Evolutionary conservation across 352 stramenopile genomes (phyloP).

Genomic region (Thraustotheca clavata): DNA sequence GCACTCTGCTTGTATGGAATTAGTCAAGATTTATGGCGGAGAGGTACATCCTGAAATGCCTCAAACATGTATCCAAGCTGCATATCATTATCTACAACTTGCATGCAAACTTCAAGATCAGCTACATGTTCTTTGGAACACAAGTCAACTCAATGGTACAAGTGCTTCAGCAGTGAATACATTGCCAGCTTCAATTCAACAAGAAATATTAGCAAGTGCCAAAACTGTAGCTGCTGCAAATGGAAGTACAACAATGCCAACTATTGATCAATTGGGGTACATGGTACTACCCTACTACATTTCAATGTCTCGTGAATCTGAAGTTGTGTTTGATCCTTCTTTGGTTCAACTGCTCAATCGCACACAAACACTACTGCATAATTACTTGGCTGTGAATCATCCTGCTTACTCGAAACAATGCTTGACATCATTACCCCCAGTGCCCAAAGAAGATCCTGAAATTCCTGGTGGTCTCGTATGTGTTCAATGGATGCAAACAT

Average conservation of each 20-base stretch:
- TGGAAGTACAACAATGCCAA: neutral
- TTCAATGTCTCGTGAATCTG: neutral
- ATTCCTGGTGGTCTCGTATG: constrained; percentile 18
- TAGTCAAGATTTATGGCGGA: constrained; percentile 6
- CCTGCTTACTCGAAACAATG: constrained; percentile 5
- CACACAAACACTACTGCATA: neutral
- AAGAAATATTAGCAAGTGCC: constrained; percentile 12
- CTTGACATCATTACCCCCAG: neutral
- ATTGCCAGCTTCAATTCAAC: neutral
- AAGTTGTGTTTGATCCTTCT: constrained; percentile 5
- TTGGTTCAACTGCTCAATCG: neutral
- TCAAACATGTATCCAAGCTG: neutral
- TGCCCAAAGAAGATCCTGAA: constrained; percentile 16
- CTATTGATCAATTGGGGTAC: constrained; percentile 8
- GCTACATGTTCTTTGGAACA: constrained; percentile 7
- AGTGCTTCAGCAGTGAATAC: constrained; percentile 2
- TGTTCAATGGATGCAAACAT: constrained; percentile 16
- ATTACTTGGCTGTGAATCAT: constrained; percentile 4
- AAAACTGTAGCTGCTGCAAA: neutral
- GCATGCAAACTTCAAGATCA: constrained; percentile 18
- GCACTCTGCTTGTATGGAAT: constrained; percentile 15
- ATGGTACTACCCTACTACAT: constrained; percentile 13
- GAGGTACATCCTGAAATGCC: neutral
- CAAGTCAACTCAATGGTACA: neutral
- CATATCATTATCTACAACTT: constrained; percentile 15